Evolutionary conservation across 805 yeast genomes (phyloP).

Genomic region (Cyberlindnera saturnus): DNA sequence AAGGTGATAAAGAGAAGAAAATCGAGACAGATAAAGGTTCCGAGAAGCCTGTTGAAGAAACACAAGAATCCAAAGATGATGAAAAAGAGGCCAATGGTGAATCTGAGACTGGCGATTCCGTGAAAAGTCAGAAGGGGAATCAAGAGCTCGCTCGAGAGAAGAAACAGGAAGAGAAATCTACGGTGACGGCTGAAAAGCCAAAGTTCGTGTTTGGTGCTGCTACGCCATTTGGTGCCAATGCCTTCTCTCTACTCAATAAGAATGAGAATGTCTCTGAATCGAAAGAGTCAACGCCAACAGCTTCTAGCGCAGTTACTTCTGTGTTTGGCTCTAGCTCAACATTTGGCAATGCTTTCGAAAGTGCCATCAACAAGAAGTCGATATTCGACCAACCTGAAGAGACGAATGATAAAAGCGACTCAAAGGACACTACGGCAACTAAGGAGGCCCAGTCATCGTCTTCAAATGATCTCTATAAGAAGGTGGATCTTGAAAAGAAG

Average conservation of each 20-base stretch:
- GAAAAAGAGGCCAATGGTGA: conserved; percentile 7
- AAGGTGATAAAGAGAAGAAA: neutral
- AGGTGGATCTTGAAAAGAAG: conserved; percentile 55
- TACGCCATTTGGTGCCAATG: conserved; percentile 40
- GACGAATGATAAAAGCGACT: conserved; percentile 15
- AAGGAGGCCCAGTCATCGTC: conserved; percentile 22
- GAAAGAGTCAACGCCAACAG: conserved; percentile 14
- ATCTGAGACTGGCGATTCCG: neutral
- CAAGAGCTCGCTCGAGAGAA: conserved; percentile 1
- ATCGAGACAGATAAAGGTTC: too few species aligned
- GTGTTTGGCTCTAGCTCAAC: conserved; percentile 42
- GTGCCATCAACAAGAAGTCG: conserved; percentile 46
- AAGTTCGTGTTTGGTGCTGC: conserved; percentile 53
- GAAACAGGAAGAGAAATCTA: neutral
- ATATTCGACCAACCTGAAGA: conserved; percentile 40
- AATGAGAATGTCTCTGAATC: conserved; percentile 35
- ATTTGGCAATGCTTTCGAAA: conserved; percentile 51
- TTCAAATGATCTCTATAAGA: conserved; percentile 36
- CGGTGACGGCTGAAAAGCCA: conserved; percentile 20
- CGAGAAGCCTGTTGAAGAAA: neutral
- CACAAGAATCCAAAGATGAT: conserved; percentile 1
- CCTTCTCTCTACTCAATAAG: conserved; percentile 29
- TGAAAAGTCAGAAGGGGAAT: neutral
- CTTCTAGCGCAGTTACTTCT: neutral
- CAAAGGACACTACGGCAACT: conserved; percentile 9